Evolutionary conservation across 176 grass and related monocot species (phyloP).

Genomic region (Eleusine coracana): DNA sequence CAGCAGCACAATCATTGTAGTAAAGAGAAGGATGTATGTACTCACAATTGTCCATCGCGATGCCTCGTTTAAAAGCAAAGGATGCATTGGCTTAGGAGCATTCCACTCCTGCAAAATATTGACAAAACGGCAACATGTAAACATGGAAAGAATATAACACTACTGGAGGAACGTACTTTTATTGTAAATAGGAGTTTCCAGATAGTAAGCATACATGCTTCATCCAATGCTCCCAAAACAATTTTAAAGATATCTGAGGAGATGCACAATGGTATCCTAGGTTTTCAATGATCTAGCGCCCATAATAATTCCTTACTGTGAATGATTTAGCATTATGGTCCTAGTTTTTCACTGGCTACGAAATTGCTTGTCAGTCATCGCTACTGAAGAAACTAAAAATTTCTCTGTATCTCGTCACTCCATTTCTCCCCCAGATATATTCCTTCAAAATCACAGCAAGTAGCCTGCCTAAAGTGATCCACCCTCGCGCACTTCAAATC

Average conservation of each 20-base stretch:
- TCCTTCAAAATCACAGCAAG: not conserved
- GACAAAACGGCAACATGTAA: not conserved
- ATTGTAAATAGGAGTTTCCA: not conserved
- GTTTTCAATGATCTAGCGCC: not conserved
- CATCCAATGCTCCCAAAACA: not conserved
- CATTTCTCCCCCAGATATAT: not conserved
- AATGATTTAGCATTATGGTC: not conserved
- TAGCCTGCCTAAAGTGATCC: not conserved
- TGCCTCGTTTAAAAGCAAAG: slow-evolving; percentile 65
- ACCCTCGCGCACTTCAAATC: not conserved
- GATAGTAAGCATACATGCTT: not conserved
- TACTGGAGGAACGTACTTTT: slow-evolving; percentile 14
- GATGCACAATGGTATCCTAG: not conserved
- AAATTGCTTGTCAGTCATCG: not conserved
- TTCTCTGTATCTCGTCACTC: not conserved
- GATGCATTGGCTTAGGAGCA: slow-evolving; percentile 81
- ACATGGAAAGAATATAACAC: not conserved
- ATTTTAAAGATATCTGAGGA: not conserved
- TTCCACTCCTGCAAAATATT: slow-evolving; percentile 77
- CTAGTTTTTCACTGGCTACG: not conserved
- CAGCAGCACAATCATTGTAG: not conserved
- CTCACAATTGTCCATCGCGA: slow-evolving; percentile 58
- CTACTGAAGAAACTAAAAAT: not conserved
- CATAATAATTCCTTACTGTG: not conserved
- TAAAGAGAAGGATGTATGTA: slow-evolving; percentile 15